phyloP scores from a whole-genome alignment of 2,329 filamentous ascomycete species.

The Phialemoniopsis sp. region DNA sequence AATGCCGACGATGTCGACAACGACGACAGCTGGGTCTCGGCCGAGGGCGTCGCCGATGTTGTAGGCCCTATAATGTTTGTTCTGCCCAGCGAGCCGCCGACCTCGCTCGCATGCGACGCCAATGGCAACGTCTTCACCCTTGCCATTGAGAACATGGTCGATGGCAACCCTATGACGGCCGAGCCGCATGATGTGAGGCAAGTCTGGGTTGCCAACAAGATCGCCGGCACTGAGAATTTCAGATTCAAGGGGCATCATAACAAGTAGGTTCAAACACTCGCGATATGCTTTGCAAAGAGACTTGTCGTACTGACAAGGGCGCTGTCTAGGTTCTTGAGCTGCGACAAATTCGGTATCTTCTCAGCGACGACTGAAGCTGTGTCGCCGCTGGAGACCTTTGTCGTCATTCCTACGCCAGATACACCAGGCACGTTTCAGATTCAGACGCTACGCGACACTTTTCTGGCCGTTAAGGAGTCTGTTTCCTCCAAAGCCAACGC shows the following conservation, averaged over 20 bases:
- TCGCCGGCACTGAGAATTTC: conserved; percentile 76
- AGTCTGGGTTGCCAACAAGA: conserved; percentile 86
- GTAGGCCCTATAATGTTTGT: conserved; percentile 80
- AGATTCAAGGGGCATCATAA: conserved; percentile 91
- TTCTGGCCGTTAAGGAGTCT: conserved; percentile 58
- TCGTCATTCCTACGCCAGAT: conserved; percentile 58
- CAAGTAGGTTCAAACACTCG: conserved; percentile 44
- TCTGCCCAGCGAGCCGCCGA: conserved; percentile 68
- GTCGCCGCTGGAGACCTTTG: conserved; percentile 78
- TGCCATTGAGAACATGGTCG: conserved; percentile 81
- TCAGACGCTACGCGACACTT: conserved; percentile 69
- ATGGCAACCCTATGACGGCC: conserved; percentile 74
- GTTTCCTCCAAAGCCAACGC: conserved; percentile 42
- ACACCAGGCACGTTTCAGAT: conserved; percentile 70
- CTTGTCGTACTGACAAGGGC: conserved; percentile 10
- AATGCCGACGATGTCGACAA: conserved; percentile 38
- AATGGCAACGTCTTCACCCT: conserved; percentile 83
- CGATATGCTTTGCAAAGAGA: too few species aligned
- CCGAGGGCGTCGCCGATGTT: conserved; percentile 70
- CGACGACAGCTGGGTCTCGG: conserved; percentile 90
- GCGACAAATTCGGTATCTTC: conserved; percentile 77
- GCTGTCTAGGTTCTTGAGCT: conserved; percentile 67
- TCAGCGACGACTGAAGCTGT: conserved; percentile 78
- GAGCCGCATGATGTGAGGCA: conserved; percentile 95
- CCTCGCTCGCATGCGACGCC: conserved; percentile 79